These are phyloP conservation scores for Phaeodactylum tricornutum DNA, from an alignment of 108 stramenopile species.

Conservation along the genomic window DNA sequence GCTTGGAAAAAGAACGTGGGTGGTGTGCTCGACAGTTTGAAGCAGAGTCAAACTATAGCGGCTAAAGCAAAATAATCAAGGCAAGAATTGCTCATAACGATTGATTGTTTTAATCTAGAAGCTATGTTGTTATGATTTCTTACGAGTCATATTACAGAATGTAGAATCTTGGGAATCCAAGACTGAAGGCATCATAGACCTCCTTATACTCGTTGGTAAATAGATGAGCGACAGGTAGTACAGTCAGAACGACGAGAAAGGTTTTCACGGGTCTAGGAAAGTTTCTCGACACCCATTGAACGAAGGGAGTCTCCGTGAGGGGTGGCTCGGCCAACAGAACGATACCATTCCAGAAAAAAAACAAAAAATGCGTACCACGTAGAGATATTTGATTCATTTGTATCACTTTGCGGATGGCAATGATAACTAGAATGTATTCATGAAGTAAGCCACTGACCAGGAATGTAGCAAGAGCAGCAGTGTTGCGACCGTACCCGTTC, in stretches of 20 bases:
- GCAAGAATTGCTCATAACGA: too few relatives aligned
- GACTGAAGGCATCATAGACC: neutral
- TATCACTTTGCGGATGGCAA: neutral
- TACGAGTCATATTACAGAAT: too few relatives aligned
- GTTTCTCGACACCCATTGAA: neutral
- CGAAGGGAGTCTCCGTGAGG: neutral
- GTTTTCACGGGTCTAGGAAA: conserved; percentile 26
- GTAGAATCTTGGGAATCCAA: neutral
- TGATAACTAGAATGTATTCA: conserved; percentile 32
- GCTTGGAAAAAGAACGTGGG: conserved; percentile 48
- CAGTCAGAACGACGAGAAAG: conserved; percentile 27
- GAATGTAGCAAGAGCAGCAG: conserved; percentile 32
- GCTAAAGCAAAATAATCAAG: too few relatives aligned
- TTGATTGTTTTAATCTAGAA: too few relatives aligned
- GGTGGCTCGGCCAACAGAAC: conserved; percentile 11
- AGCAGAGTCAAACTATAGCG: conserved; percentile 20
- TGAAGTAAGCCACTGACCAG: conserved; percentile 37
- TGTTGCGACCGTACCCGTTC: neutral
- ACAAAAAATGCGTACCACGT: conserved; percentile 20
- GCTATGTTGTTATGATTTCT: too few relatives aligned
- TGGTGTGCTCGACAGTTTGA: conserved; percentile 38
- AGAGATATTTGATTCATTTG: neutral
- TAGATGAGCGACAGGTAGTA: conserved; percentile 37
- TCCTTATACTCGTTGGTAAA: conserved; percentile 43
- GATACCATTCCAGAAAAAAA: conserved; percentile 51